Evolutionary conservation across 768 basidiomycete species (phyloP).

Genomic region (Lactifluus echinatus): DNA sequence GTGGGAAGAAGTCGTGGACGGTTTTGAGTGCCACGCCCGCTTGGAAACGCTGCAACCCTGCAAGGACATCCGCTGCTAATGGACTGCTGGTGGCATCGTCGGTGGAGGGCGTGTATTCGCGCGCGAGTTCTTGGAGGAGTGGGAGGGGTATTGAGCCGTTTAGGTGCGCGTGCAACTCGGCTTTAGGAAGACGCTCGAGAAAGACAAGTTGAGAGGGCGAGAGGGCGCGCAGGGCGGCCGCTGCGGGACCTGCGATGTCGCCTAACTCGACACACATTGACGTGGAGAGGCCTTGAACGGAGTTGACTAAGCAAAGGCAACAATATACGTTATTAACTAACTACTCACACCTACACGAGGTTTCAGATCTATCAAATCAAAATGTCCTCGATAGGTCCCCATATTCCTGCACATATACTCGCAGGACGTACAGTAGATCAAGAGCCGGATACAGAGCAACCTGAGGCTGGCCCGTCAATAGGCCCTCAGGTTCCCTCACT

Average conservation of each 20-base stretch:
- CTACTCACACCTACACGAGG: neutral
- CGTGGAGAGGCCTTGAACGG: neutral
- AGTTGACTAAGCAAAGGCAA: neutral
- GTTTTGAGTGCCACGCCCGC: slow-evolving; percentile 38
- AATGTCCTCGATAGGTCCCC: slow-evolving; percentile 24
- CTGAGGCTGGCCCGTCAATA: slow-evolving; percentile 8
- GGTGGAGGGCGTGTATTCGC: slow-evolving; percentile 26
- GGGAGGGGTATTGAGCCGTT: slow-evolving; percentile 75
- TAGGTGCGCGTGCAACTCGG: slow-evolving; percentile 80
- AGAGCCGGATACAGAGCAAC: neutral
- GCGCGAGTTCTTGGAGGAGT: slow-evolving; percentile 53
- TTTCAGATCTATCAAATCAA: too few species aligned
- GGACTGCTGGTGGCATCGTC: neutral
- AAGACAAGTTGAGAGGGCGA: slow-evolving; percentile 45
- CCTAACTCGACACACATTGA: neutral
- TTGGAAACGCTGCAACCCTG: slow-evolving; percentile 36
- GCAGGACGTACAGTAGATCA: neutral
- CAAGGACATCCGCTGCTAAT: slow-evolving; percentile 26
- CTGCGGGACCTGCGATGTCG: slow-evolving; percentile 24
- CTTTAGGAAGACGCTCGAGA: slow-evolving; percentile 60
- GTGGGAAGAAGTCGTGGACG: slow-evolving; percentile 61
- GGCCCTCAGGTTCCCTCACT: slow-evolving; percentile 19
- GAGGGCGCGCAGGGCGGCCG: slow-evolving; percentile 47
- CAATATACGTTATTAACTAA: too few species aligned
- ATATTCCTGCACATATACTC: slow-evolving; percentile 22